phyloP scores from a whole-genome alignment of 352 stramenopile genomes.

The Pythium insidiosum region DNA sequence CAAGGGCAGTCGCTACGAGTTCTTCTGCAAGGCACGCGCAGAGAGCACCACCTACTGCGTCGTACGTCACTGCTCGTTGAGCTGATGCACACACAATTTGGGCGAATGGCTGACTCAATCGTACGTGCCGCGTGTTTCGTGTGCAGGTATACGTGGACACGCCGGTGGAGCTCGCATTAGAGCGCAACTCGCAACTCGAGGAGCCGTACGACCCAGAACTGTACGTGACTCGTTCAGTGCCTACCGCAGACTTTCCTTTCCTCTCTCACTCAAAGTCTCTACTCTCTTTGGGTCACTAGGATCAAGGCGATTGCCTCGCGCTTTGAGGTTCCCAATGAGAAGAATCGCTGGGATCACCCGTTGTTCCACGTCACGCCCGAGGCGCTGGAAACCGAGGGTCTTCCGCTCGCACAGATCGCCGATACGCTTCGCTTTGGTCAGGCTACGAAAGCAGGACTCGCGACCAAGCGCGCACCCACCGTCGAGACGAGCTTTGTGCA shows the following conservation, averaged over 20 bases:
- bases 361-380: conserved; percentile 65
- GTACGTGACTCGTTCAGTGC: conserved; percentile 21
- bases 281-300: too few species aligned
- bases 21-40: conserved; percentile 92
- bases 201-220: conserved; percentile 37
- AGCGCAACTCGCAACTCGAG: conserved; percentile 35
- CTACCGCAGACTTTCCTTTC: neutral
- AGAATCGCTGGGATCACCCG: conserved; percentile 92
- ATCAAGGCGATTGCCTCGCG: conserved; percentile 80
- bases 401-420: conserved; percentile 41
- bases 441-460: conserved; percentile 55
- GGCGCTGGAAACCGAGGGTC: conserved; percentile 22
- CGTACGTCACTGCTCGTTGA: conserved; percentile 17
- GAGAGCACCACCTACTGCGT: conserved; percentile 89
- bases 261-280: neutral
- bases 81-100: neutral
- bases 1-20: conserved; percentile 93
- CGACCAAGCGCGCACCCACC: conserved; percentile 44
- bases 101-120: neutral
- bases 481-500: conserved; percentile 70
- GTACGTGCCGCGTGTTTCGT: too few species aligned
- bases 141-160: conserved; percentile 64
- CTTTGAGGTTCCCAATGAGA: conserved; percentile 88
- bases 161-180: conserved; percentile 39
- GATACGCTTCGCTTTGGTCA: conserved; percentile 56